Conservation (phyloP, 768 basidiomycete species). For the Auricularia auricula-judae region DNA sequence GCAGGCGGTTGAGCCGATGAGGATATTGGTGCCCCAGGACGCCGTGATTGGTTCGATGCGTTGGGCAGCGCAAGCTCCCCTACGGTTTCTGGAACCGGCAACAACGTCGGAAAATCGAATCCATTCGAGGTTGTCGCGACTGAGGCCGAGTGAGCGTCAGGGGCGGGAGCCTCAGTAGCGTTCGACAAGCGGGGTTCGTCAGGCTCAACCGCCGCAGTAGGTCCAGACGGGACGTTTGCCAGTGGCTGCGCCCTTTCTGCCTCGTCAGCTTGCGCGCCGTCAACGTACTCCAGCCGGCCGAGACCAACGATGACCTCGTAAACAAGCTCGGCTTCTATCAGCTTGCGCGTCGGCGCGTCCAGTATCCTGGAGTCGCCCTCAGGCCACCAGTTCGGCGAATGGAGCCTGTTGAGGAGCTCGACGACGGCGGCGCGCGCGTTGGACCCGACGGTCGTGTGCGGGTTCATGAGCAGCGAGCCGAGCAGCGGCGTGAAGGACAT, state of each 20-base stretch:
- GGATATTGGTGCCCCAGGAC: too few species aligned
- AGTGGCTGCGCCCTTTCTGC: not conserved
- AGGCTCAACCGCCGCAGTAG: too few species aligned
- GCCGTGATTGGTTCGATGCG: too few species aligned
- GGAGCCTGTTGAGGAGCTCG: constrained; percentile 60
- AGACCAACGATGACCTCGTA: constrained; percentile 85
- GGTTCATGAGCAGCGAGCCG: constrained; percentile 75
- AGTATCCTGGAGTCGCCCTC: constrained; percentile 31
- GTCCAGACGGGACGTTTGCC: too few species aligned
- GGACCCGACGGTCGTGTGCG: constrained; percentile 61
- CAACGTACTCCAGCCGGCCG: constrained; percentile 47
- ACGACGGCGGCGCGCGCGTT: constrained; percentile 69
- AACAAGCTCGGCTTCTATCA: constrained; percentile 74
- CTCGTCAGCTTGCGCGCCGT: not conserved
- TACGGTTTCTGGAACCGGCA: too few species aligned
- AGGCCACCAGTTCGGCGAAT: constrained; percentile 38
- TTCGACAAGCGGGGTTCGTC: too few species aligned
- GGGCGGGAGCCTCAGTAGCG: too few species aligned
- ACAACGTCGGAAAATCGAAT: too few species aligned
- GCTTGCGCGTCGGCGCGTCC: constrained; percentile 39
- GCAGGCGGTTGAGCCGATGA: too few species aligned
- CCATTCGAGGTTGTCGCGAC: too few species aligned
- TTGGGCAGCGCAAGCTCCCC: too few species aligned
- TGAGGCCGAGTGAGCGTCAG: too few species aligned
- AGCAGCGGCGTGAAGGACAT: constrained; percentile 88